Percentiles rank a stretch among this genome's conserved stretches.
Conservation (phyloP, 495 filamentous ascomycete genomes). For the Parathielavia hyrcaniae region DNA sequence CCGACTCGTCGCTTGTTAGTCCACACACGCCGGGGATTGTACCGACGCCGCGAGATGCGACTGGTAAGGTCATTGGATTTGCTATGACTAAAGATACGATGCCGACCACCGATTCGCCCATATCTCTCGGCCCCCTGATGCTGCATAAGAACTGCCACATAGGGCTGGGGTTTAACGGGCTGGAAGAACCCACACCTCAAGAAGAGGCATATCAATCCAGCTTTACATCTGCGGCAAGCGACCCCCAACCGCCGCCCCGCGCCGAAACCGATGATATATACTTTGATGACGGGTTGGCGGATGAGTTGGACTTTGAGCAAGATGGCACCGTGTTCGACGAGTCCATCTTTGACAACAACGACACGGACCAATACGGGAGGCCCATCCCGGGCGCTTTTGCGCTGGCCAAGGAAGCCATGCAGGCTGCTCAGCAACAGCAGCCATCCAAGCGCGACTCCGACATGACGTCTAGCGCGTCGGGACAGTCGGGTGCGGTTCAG, state of each 20-base stretch:
- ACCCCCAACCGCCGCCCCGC: conserved; percentile 16
- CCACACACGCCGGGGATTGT: conserved; percentile 43
- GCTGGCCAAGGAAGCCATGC: conserved; percentile 36
- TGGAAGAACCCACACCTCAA: conserved; percentile 11
- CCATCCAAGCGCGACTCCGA: conserved; percentile 37
- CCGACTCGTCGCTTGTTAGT: conserved; percentile 42
- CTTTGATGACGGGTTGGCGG: conserved; percentile 66
- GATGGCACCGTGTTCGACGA: conserved; percentile 63
- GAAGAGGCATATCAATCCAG: conserved; percentile 4
- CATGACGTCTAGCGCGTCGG: conserved; percentile 33
- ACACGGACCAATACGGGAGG: conserved; percentile 50
- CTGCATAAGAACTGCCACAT: conserved; percentile 18
- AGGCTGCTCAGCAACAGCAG: conserved; percentile 26
- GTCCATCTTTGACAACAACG: conserved; percentile 67
- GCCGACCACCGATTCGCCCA: conserved; percentile 16
- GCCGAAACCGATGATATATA: conserved; percentile 66
- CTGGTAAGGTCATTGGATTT: conserved; percentile 46
- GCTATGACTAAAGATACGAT: conserved; percentile 43
- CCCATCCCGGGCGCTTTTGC: conserved; percentile 47
- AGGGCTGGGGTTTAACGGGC: conserved; percentile 35
- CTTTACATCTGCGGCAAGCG: neutral
- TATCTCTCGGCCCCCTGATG: conserved; percentile 3
- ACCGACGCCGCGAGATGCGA: conserved; percentile 49
- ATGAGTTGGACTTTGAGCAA: conserved; percentile 44
- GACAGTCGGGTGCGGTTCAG: conserved; percentile 37